Evolutionary conservation across 495 filamentous ascomycete species (phyloP).

Genomic region (Penicillium ucsense): DNA sequence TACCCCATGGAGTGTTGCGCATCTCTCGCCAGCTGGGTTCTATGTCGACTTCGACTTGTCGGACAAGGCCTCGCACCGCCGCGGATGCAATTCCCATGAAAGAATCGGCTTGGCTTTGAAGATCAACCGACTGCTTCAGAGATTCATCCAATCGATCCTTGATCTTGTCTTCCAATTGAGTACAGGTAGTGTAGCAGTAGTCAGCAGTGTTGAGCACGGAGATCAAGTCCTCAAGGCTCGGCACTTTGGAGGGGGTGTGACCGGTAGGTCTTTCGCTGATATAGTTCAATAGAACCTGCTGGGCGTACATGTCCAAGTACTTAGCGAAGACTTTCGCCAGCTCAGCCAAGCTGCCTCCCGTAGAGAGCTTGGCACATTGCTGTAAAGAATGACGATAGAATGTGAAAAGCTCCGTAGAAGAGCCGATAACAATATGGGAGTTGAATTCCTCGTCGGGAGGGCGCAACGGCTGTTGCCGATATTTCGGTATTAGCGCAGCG

Average conservation of each 20-base stretch:
- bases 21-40: conserved; percentile 93
- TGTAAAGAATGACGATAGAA: conserved; percentile 87
- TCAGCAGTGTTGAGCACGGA: conserved; percentile 92
- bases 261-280: conserved; percentile 50
- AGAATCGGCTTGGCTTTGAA: conserved; percentile 85
- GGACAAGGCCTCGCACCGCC: conserved; percentile 73
- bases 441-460: conserved; percentile 87
- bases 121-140: conserved; percentile 63
- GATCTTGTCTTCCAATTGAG: conserved; percentile 89
- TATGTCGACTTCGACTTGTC: conserved; percentile 68
- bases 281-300: conserved; percentile 78
- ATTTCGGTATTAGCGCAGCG: conserved; percentile 76
- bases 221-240: conserved; percentile 66
- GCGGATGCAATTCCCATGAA: conserved; percentile 94
- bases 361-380: conserved; percentile 94
- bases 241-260: conserved; percentile 40
- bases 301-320: conserved; percentile 91
- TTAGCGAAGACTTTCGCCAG: conserved; percentile 78
- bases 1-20: conserved; percentile 92
- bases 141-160: conserved; percentile 77
- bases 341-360: conserved; percentile 75
- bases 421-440: conserved; percentile 77
- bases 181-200: conserved; percentile 90
- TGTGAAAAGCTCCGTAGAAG: conserved; percentile 92
- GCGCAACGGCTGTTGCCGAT: conserved; percentile 72